These are phyloP conservation scores for Lagenidium giganteum DNA, from an alignment of 352 stramenopile genomes.

Conservation along the genomic window DNA sequence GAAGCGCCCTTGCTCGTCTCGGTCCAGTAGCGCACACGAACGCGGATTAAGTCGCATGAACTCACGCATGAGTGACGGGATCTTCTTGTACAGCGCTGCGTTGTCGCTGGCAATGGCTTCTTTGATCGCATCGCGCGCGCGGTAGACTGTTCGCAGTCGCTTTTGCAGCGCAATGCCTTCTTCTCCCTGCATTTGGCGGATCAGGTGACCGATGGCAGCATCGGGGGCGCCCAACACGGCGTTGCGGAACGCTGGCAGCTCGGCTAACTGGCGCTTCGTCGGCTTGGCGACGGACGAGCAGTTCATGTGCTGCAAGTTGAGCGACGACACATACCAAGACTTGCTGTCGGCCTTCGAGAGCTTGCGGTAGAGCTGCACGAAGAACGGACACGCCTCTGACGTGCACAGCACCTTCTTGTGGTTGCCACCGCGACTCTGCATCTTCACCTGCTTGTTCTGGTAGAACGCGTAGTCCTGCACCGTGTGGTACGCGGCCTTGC, in stretches of 20 bases:
- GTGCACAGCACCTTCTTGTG: conserved; percentile 50
- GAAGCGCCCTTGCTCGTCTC: conserved; percentile 26
- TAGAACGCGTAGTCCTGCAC: conserved; percentile 62
- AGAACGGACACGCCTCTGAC: conserved; percentile 42
- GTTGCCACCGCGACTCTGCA: conserved; percentile 50
- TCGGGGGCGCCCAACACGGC: conserved; percentile 23
- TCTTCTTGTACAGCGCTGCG: conserved; percentile 29
- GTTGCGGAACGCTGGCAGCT: conserved; percentile 32
- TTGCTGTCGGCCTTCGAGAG: conserved; percentile 43
- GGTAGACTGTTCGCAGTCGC: conserved; percentile 53
- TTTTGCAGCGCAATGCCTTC: conserved; percentile 11
- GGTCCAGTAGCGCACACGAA: conserved; percentile 21
- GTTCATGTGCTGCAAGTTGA: conserved; percentile 28
- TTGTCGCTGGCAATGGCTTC: conserved; percentile 23
- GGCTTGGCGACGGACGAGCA: conserved; percentile 48
- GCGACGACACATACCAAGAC: conserved; percentile 62
- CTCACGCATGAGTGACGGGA: conserved; percentile 30
- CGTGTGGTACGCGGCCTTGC: conserved; percentile 40
- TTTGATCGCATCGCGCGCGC: conserved; percentile 43
- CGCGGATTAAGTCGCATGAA: conserved; percentile 34
- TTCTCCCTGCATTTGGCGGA: conserved; percentile 24
- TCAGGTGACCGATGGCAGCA: conserved; percentile 28
- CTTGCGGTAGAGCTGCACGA: conserved; percentile 61
- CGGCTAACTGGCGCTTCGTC: conserved; percentile 47
- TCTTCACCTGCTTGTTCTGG: conserved; percentile 50